Evolutionary conservation across 257 asterid species (phyloP), one percentile per base, ranked within the genome.

Genomic region (Pogostemon cablin): DNA sequence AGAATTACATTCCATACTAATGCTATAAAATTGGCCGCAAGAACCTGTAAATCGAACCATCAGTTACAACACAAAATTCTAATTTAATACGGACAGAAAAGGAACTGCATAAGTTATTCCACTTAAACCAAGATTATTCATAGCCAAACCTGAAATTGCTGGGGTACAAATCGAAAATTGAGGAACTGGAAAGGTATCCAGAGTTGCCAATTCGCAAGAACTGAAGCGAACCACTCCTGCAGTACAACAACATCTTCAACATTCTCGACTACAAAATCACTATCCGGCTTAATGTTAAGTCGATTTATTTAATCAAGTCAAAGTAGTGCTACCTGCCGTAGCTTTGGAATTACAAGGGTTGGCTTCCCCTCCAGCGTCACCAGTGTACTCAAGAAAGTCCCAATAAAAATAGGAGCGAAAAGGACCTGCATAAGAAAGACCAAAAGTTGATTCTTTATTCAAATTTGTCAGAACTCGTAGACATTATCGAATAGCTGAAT

Each of bases 111-210:
- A 25, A 25, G 32, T 1, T 25, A 25, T 15, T 15, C 17, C 17
- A 15, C 17, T 15, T 15, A 15, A 15, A 15, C 17, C 17, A 15
- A 53, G 49, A 53, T 58, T 37, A 42, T 61, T 52, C 4, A 40
- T 32, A 68, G 71, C 53, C 55, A 32, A 72, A 93, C 98, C 98
- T 93, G 98, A 86, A 93, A 90, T 72, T 90, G 97, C 71, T 90
- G 97, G 3, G 97, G 98, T 38, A 93, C 97, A 56, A 88, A 90
- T n/a, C 90, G 87, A 66, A 93, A 93, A 83, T 93, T 93, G 75
- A 93, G 80, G 81, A 93, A 93, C 80, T 93, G 98, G 71, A 93
- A 93, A 67, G 98, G 98, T 75, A 93, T 86, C 98, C 98, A 93
- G 3, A 93, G 87, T 77, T 90, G 95, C 98, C 98, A 93, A 80